A percentile compares a stretch with the other conserved stretches of the same genome.
Conservation (phyloP, 768 basidiomycete species). For the Boletellus emodensis region DNA sequence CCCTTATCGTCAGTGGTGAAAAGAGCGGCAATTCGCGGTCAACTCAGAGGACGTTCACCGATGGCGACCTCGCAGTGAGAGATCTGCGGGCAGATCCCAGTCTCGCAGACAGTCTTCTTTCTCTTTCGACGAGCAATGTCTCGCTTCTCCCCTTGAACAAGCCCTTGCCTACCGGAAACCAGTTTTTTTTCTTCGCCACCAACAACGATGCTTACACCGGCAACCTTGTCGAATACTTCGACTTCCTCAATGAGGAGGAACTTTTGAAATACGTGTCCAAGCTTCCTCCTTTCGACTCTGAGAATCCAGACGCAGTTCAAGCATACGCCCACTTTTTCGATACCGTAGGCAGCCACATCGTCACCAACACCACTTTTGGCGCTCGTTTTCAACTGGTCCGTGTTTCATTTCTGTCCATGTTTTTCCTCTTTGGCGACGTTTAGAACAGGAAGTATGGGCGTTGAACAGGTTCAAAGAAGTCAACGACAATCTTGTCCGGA, state of each 20-base stretch:
- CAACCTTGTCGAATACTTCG: background rate
- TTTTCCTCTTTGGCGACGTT: background rate
- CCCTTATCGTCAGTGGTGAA: background rate
- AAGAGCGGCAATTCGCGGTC: background rate
- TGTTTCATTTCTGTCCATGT: background rate
- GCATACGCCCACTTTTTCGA: slow-evolving; percentile 5
- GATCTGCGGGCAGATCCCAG: background rate
- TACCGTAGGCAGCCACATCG: slow-evolving; percentile 4
- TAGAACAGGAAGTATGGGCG: slow-evolving; percentile 4
- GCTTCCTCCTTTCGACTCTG: slow-evolving; percentile 1
- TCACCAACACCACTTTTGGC: background rate
- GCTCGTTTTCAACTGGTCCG: slow-evolving; percentile 6
- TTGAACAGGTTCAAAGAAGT: slow-evolving; percentile 6
- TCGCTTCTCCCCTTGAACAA: slow-evolving; percentile 6
- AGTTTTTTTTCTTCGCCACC: slow-evolving; percentile 4
- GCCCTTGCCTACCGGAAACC: background rate
- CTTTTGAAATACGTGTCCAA: slow-evolving; percentile 1
- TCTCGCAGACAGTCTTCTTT: slow-evolving; percentile 5
- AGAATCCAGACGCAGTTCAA: slow-evolving; percentile 1
- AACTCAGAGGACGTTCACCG: background rate
- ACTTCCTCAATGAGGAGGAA: slow-evolving; percentile 5
- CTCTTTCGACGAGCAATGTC: background rate
- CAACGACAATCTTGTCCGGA: background rate
- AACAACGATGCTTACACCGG: slow-evolving; percentile 1
- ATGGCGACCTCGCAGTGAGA: background rate